Conservation (phyloP, 164 flowering plant genomes). For the Umbilicus rupestris region DNA sequence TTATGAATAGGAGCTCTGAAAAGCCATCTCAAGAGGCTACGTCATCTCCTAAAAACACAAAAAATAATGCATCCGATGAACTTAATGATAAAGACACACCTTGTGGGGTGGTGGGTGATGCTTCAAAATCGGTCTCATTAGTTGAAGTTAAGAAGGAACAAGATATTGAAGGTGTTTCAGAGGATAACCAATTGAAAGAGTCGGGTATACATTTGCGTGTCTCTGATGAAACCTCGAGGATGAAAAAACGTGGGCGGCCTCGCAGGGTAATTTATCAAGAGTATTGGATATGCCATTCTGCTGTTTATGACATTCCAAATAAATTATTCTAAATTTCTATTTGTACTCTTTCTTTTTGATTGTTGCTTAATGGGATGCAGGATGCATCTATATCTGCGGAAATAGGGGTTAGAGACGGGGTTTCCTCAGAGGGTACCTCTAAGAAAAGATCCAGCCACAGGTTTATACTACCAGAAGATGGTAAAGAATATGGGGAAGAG, state of each 20-base stretch:
- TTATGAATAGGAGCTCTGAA: background rate
- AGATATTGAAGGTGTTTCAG: background rate
- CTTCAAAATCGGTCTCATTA: background rate
- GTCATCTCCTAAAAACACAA: background rate
- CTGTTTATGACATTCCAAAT: background rate
- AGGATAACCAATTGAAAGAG: background rate
- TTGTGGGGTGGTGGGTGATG: background rate
- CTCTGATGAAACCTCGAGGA: background rate
- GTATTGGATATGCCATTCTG: background rate
- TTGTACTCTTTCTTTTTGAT: background rate
- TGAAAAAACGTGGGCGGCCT: background rate
- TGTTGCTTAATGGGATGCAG: background rate
- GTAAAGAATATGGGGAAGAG: slow-evolving; percentile 26
- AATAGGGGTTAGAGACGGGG: background rate
- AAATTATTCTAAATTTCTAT: background rate
- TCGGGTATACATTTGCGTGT: background rate
- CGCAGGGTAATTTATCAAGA: background rate
- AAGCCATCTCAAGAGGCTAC: background rate
- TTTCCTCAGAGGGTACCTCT: slow-evolving; percentile 21
- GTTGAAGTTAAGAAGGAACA: background rate
- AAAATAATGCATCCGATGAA: background rate
- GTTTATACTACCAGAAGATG: background rate
- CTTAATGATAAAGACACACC: background rate
- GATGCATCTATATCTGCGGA: background rate
- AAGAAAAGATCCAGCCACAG: background rate